Evolutionary conservation across 345 rosid species (phyloP), one percentile per base, ranked within the genome.

Genomic region (Anastatica hierochuntica): DNA sequence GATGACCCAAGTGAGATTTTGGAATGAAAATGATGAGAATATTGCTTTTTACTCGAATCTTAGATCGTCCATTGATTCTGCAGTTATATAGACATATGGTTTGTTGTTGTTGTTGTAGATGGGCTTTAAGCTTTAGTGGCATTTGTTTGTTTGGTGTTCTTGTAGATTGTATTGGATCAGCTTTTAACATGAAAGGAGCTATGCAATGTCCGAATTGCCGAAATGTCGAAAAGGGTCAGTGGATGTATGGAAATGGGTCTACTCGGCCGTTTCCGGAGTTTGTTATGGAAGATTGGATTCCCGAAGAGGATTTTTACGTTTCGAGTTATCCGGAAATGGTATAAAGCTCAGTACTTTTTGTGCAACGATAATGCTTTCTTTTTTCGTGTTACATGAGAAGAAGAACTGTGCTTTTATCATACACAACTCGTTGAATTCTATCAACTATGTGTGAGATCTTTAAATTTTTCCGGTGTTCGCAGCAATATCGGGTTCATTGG

Each of bases 131-230:
- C n/a, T n/a, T n/a, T n/a, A n/a, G n/a, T n/a, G n/a, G n/a, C n/a
- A n/a, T n/a, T n/a, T n/a, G n/a, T n/a, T n/a, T n/a, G n/a, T n/a
- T n/a, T n/a, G n/a, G n/a, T n/a, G n/a, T n/a, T n/a, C n/a, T 44
- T 34, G 67, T 69, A 84, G 94, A 84, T 65, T 84, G 94, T 66
- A 84, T 84, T 60, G 88, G 94, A 64, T 84, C 94, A 6, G 85
- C 94, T 26, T 84, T 84, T 53, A 84, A 84, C 62, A 65, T 57
- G 80, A 84, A 81, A 58, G 94, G 88, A 58, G 71, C 77, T 49
- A 84, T 84, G 94, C 94, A 84, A 58, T 84, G 94, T 63, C 94
- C 94, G 4, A 84, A 84, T 64, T 84, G 94, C 59, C 77, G 88
- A 14, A 72, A 76, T 53, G 55, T 81, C 54, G 94, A 81, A 60